Conservation (phyloP, 2,329 filamentous ascomycete genomes). For the Aspergillus neotritici region DNA sequence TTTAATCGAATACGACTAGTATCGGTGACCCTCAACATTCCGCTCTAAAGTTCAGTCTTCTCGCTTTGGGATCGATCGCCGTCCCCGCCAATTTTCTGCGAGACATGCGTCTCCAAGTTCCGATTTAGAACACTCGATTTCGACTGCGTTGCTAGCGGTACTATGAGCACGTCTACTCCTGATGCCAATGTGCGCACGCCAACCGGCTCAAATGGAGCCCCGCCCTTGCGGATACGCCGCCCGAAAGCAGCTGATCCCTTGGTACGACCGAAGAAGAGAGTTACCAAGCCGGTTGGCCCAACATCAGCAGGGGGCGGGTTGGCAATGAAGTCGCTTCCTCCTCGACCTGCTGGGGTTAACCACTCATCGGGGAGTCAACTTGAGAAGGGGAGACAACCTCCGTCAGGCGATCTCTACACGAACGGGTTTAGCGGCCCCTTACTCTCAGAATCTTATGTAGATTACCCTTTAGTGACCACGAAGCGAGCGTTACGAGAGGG, state of each 20-base stretch:
- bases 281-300: slow-evolving; percentile 21
- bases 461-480: slow-evolving; percentile 72
- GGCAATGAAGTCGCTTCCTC: slow-evolving; percentile 21
- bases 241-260: slow-evolving; percentile 57
- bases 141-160: slow-evolving; percentile 2
- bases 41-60: too few relatives aligned
- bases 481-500: slow-evolving; percentile 74
- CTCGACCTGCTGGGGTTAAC: slow-evolving; percentile 16
- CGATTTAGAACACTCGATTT: too few relatives aligned
- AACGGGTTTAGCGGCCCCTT: slow-evolving; percentile 41
- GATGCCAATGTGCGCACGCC: slow-evolving; percentile 44
- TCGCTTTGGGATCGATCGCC: too few relatives aligned
- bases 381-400: slow-evolving; percentile 16
- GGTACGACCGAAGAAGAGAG: slow-evolving; percentile 54
- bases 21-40: too few relatives aligned
- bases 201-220: slow-evolving; percentile 44
- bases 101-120: too few relatives aligned
- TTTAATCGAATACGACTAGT: too few relatives aligned
- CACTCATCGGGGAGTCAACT: slow-evolving; percentile 14
- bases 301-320: slow-evolving; percentile 18
- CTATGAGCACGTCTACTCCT: slow-evolving; percentile 37
- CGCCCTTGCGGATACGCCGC: slow-evolving; percentile 43
- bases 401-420: slow-evolving; percentile 27
- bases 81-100: too few relatives aligned
- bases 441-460: slow-evolving; percentile 40